These are phyloP conservation scores for Primulina tabacum DNA, from an alignment of 257 asterid genomes.

Conservation along the genomic window DNA sequence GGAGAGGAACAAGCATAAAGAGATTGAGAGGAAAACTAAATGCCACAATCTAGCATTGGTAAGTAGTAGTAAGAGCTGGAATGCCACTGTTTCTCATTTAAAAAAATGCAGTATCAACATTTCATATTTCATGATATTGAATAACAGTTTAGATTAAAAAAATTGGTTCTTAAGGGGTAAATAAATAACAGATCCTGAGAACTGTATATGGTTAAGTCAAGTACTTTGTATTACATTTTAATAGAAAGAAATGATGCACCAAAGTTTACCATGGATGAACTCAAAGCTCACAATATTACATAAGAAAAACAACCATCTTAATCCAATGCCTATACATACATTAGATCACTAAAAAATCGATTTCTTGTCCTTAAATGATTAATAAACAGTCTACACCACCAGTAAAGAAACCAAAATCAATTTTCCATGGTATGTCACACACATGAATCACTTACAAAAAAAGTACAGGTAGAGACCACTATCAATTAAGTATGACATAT, in stretches of 20 bases:
- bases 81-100: not conserved
- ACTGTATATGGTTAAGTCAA: not conserved
- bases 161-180: not conserved
- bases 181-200: not conserved
- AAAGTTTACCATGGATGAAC: not conserved
- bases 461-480: slow-evolving; percentile 3
- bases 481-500: slow-evolving; percentile 2
- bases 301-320: not conserved
- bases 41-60: not conserved
- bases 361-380: not conserved
- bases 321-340: not conserved
- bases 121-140: not conserved
- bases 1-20: slow-evolving; percentile 2
- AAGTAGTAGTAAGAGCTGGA: not conserved
- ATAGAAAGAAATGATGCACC: not conserved
- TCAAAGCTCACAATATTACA: not conserved
- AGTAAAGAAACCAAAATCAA: slow-evolving; percentile 8
- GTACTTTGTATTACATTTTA: too few relatives aligned
- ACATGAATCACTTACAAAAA: slow-evolving; percentile 1
- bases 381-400: not conserved
- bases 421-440: slow-evolving; percentile 1
- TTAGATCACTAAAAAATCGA: not conserved
- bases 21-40: slow-evolving; percentile 3
- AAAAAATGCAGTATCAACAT: not conserved
- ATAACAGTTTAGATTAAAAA: not conserved